A percentile compares a stretch with the other conserved stretches of the same genome.
Conservation (phyloP, 257 asterid species). For the Euphrasia confusa region DNA sequence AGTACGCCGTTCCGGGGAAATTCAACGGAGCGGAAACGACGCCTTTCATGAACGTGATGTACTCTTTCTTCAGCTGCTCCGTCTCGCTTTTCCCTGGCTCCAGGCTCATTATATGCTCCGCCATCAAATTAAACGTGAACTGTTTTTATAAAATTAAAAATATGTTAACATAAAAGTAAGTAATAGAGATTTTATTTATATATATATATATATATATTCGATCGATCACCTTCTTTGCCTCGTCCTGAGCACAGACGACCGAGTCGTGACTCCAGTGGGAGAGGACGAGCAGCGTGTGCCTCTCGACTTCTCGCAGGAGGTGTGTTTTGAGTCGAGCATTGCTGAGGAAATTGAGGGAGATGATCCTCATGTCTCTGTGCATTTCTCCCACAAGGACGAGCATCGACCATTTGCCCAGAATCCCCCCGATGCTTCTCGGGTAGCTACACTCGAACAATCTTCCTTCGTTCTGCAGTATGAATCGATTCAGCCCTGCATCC, state of each 20-base stretch:
- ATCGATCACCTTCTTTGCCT: constrained; percentile 97
- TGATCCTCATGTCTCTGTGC: constrained; percentile 87
- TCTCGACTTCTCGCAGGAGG: constrained; percentile 63
- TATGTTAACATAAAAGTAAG: no score
- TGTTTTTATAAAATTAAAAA: no score
- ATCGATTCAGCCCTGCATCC: constrained; percentile 73
- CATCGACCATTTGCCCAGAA: constrained; percentile 97
- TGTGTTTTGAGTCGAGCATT: constrained; percentile 69
- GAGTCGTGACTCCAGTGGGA: constrained; percentile 51
- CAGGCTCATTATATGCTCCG: constrained; percentile 85
- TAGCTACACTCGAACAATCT: constrained; percentile 79
- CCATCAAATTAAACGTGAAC: constrained; percentile 93
- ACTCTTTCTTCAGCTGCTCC: constrained; percentile 68
- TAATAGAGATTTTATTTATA: no score
- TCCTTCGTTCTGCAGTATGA: constrained; percentile 78
- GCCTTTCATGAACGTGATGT: constrained; percentile 92
- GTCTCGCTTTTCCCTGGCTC: constrained; percentile 75
- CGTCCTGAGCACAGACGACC: constrained; percentile 69
- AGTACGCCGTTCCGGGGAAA: constrained; percentile 91
- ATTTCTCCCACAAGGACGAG: constrained; percentile 82
- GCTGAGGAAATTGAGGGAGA: constrained; percentile 75
- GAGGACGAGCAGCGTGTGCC: constrained; percentile 73
- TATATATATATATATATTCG: no score
- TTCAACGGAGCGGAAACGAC: constrained; percentile 90
- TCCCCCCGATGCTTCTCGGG: constrained; percentile 91